Conservation (phyloP, 192 early-diverging fungal species). For the Kappamyces sp. region DNA sequence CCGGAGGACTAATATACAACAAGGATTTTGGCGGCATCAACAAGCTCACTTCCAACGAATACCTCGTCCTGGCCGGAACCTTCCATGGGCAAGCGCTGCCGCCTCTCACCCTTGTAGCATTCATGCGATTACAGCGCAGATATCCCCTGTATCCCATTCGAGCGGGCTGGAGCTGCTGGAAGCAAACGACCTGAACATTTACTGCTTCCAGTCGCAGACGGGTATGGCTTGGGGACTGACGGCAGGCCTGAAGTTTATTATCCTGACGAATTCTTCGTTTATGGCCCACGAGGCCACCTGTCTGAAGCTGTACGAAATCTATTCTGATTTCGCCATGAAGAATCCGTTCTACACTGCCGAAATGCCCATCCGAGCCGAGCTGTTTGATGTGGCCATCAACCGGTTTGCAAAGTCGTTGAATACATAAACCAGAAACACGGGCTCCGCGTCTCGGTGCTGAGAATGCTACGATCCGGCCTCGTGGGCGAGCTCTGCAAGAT, state of each 20-base stretch:
- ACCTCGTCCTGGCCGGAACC: constrained; percentile 94
- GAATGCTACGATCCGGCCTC: too few species aligned
- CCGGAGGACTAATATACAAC: constrained; percentile 92
- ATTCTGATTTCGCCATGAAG: constrained; percentile 97
- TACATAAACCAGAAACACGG: too few species aligned
- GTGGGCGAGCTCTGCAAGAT: too few species aligned
- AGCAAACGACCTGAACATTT: constrained; percentile 81
- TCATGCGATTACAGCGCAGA: constrained; percentile 90
- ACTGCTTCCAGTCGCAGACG: constrained; percentile 91
- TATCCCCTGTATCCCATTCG: constrained; percentile 77
- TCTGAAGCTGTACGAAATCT: constrained; percentile 74
- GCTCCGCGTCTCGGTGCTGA: too few species aligned
- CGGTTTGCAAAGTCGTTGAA: constrained; percentile 51
- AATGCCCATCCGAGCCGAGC: constrained; percentile 95
- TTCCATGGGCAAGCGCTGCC: constrained; percentile 73
- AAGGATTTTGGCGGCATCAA: constrained; percentile 80
- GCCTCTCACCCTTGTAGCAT: constrained; percentile 51
- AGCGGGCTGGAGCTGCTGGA: constrained; percentile 90
- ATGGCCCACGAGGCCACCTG: constrained; percentile 58
- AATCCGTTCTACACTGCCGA: constrained; percentile 98
- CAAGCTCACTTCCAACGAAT: constrained; percentile 87
- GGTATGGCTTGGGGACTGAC: constrained; percentile 40
- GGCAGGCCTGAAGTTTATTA: constrained; percentile 89
- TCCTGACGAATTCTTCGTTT: constrained; percentile 78
- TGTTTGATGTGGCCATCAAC: constrained; percentile 79